Evolutionary conservation across 1,284 basidiomycete genomes (phyloP).

Genomic region (Coniferiporia sulphurascens): DNA sequence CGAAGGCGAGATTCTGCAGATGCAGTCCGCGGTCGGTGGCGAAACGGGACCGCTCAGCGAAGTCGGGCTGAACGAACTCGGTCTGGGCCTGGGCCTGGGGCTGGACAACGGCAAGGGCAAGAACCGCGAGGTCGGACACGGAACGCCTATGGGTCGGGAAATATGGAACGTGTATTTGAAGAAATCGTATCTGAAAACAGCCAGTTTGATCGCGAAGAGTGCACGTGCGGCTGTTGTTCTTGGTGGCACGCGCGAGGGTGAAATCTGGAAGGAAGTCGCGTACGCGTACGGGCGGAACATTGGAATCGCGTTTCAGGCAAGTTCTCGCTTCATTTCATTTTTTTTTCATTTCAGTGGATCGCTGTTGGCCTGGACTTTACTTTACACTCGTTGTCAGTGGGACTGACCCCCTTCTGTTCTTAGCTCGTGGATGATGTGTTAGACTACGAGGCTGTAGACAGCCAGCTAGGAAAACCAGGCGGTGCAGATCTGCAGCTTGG

Average conservation of each 20-base stretch:
- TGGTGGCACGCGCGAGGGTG: slow-evolving; percentile 79
- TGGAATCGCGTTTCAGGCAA: slow-evolving; percentile 92
- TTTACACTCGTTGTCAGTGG: neutral
- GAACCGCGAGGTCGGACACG: neutral
- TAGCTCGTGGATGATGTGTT: slow-evolving; percentile 92
- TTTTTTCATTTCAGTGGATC: neutral
- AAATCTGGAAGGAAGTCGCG: slow-evolving; percentile 88
- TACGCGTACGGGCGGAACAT: slow-evolving; percentile 89
- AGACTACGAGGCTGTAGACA: slow-evolving; percentile 72
- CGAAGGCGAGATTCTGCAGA: slow-evolving; percentile 93
- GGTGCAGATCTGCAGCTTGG: slow-evolving; percentile 86
- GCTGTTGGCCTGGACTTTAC: neutral
- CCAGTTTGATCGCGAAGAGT: slow-evolving; percentile 93
- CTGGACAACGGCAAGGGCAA: slow-evolving; percentile 1
- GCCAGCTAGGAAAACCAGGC: slow-evolving; percentile 78
- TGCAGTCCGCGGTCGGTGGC: slow-evolving; percentile 44
- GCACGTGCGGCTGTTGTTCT: slow-evolving; percentile 86
- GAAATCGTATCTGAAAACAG: slow-evolving; percentile 96
- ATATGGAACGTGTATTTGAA: slow-evolving; percentile 87
- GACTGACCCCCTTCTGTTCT: slow-evolving; percentile 8
- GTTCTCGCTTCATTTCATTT: slow-evolving; percentile 24
- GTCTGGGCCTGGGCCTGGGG: slow-evolving; percentile 12
- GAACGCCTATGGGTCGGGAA: slow-evolving; percentile 29
- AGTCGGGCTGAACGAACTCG: slow-evolving; percentile 8
- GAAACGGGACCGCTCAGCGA: slow-evolving; percentile 12